A percentile compares a stretch with the other conserved stretches of the same genome.
Conservation (phyloP, 2,329 filamentous ascomycete genomes). For the Cladophialophora yegresii region DNA sequence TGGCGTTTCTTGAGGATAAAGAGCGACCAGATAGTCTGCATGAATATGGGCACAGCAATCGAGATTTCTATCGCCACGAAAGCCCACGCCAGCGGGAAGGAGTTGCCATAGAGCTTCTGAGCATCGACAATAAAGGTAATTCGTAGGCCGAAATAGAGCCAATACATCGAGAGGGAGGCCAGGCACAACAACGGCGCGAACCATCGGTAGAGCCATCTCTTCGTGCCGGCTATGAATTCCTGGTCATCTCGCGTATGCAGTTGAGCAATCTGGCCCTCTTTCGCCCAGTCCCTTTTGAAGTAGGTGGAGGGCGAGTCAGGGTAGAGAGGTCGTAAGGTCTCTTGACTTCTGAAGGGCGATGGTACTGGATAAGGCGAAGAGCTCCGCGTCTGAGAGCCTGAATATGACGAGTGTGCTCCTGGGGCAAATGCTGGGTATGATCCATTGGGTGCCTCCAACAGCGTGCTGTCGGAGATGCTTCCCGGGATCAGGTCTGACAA, state of each 20-base stretch:
- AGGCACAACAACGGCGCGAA: constrained; percentile 43
- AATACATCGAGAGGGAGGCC: constrained; percentile 42
- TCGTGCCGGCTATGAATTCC: constrained; percentile 45
- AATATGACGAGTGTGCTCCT: constrained; percentile 27
- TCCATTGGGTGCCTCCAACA: constrained; percentile 19
- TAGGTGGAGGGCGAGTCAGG: constrained; percentile 37
- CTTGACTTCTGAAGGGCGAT: constrained; percentile 42
- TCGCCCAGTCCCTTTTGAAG: constrained; percentile 44
- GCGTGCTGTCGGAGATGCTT: constrained; percentile 22
- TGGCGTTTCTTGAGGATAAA: constrained; percentile 58
- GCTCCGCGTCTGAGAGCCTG: constrained; percentile 31
- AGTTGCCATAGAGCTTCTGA: constrained; percentile 46
- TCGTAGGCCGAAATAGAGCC: constrained; percentile 55
- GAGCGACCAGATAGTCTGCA: constrained; percentile 62
- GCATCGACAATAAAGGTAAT: constrained; percentile 57
- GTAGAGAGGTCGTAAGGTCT: constrained; percentile 42
- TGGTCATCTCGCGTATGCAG: constrained; percentile 44
- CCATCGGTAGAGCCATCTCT: constrained; percentile 41
- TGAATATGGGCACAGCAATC: constrained; percentile 56
- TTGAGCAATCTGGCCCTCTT: constrained; percentile 43
- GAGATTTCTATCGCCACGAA: constrained; percentile 57
- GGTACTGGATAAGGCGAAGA: constrained; percentile 39
- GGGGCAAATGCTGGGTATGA: constrained; percentile 29
- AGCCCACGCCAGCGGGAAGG: constrained; percentile 58
- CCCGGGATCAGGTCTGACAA: constrained; percentile 30